phyloP scores from a whole-genome alignment of 192 early-diverging fungal genomes.

The Haplosporangium gracile region DNA sequence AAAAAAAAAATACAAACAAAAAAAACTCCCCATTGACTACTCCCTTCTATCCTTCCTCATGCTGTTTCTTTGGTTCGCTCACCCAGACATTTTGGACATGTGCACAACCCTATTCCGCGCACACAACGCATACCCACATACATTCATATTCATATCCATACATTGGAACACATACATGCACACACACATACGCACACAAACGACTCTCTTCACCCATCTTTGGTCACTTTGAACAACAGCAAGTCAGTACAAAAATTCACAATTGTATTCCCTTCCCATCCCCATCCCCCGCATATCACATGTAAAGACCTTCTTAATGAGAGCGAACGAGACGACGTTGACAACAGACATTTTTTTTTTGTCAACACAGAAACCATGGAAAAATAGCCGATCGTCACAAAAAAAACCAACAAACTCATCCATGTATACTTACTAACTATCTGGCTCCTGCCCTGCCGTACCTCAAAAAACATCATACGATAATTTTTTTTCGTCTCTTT shows the following conservation, averaged over 20 bases:
- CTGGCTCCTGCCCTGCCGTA: background rate
- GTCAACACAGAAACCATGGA: background rate
- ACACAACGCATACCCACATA: background rate
- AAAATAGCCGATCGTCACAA: background rate
- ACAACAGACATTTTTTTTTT: background rate
- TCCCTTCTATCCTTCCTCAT: slow-evolving; percentile 11
- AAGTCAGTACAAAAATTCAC: too few relatives aligned
- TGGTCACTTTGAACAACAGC: background rate
- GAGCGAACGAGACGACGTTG: background rate
- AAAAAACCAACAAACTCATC: background rate
- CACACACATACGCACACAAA: background rate
- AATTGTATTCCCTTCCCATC: too few relatives aligned
- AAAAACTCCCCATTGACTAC: background rate
- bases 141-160: background rate
- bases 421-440: background rate
- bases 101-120: slow-evolving; percentile 6
- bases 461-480: slow-evolving; percentile 8
- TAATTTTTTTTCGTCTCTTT: background rate
- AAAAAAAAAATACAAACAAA: background rate
- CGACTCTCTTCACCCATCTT: background rate
- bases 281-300: background rate
- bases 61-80: background rate
- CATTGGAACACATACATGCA: background rate
- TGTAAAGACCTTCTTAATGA: background rate
- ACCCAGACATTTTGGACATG: background rate